Evolutionary conservation across 805 yeast species (phyloP), one percentile per base, ranked within the genome.

Genomic region (Teunomyces panamensis): DNA sequence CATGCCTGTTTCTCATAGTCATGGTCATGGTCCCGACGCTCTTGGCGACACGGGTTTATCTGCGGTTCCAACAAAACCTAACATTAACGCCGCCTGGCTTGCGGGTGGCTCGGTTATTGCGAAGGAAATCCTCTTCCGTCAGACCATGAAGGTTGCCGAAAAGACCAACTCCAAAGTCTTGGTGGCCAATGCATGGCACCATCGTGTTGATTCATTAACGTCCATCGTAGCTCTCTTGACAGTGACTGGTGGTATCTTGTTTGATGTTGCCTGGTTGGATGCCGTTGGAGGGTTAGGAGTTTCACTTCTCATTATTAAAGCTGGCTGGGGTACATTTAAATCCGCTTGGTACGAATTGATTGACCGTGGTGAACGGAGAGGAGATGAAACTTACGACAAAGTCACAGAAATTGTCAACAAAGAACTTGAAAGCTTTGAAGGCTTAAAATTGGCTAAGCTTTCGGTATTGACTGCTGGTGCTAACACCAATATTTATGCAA

Each of bases 181-280:
- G 42, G 83, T 89, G 43, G 99, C 99, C 3, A 94, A 94, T 62
- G 99, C 99, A 3, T 94, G 99, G 98, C 99, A 94, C 65, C 99
- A 94, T 63, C 78, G 99, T 53, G 94, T 92, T 9, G 99, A 94
- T 62, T 86, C 96, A 0, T 65, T 94, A 56, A 95, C 98, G 0
- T 89, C 97, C 0, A 75, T 86, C 17, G 98, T 92, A 6, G 97
- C 98, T 0, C 77, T 92, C 16, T 78, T 83, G 3, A 90, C 98
- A 0, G 94, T 94, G 44, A 79, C 95, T 0, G 84, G 91, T 1
- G 96, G 97, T 30, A 84, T 87, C 55, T 73, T 89, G 50, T 79
- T 90, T 52, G 79, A 84, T 52, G 78, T 89, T 34, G 83, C 83
- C 39, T 89, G 97, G 84, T 69, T 94, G 47, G 99, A 94, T 64